Base-by-base conservation (phyloP, 768 basidiomycete genomes). In the Panellus pusillus region DNA sequence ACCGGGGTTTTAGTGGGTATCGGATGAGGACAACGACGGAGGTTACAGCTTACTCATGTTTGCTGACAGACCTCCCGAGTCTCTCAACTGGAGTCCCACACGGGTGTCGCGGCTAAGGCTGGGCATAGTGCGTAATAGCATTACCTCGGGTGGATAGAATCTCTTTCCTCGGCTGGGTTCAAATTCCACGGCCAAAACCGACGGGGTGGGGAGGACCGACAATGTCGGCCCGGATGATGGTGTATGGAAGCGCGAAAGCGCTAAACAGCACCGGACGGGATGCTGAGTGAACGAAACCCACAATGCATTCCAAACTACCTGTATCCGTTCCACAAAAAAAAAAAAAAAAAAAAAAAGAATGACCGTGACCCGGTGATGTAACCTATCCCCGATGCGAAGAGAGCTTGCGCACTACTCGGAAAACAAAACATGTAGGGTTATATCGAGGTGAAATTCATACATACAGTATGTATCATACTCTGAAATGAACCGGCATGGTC, bases 391-490 rank as follows among this genome's bases (percentile, higher is more conserved):
- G 36, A 37, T n/a, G 36, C 12, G 36, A 24, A 24, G 24, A 24
- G 24, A 24, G 24, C 24, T 24, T 24, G 24, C 24, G 24, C 24
- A 24, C 24, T 24, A 24, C 24, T 24, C 24, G 24, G 9, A 40
- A 8, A 12, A 8, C 7, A 29, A 19, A 46, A 31, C 8, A 18
- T 17, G 24, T 29, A 11, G 47, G 12, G 2, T 27, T 42, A 27
- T 28, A 31, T 69, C 65, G 42, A 43, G 42, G 35, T 51, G 29
- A 48, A 46, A 44, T 53, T 39, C 32, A 61, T 47, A 60, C 53
- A 54, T 49, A 54, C 53, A 59, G 57, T 50, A 50, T 47, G 50
- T 56, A 55, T 57, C 52, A 60, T 66, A 68, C 57, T 50, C 45
- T 56, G 58, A 17, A 43, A 28, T 56, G 58, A 17, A 43, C 27